Evolutionary conservation across 345 rosid species (phyloP).

Genomic region (Heritiera littoralis): DNA sequence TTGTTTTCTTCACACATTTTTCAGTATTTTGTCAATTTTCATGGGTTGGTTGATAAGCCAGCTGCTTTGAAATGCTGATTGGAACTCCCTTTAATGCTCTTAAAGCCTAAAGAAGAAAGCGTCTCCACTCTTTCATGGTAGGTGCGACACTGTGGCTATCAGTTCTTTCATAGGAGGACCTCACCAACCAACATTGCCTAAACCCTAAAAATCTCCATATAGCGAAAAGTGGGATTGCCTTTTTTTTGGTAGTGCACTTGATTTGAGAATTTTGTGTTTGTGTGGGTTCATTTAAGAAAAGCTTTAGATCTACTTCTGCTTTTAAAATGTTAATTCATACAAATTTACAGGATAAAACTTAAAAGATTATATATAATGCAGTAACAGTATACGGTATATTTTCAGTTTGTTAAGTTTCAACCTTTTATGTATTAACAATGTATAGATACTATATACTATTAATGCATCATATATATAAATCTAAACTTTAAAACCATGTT

Average conservation of each 20-base stretch:
- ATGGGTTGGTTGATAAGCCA: neutral
- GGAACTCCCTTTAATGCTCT: neutral
- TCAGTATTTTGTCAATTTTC: neutral
- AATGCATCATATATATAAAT: too few relatives aligned
- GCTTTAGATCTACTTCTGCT: neutral
- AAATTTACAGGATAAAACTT: neutral
- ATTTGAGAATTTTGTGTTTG: neutral
- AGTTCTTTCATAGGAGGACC: neutral
- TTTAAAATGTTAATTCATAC: neutral
- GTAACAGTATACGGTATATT: too few relatives aligned
- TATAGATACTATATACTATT: too few relatives aligned
- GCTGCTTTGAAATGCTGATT: neutral
- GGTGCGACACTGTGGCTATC: neutral
- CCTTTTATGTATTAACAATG: too few relatives aligned
- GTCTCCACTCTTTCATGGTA: neutral
- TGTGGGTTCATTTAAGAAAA: neutral
- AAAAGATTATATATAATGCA: too few relatives aligned
- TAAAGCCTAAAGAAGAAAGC: neutral
- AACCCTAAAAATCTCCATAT: neutral
- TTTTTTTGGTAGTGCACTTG: neutral
- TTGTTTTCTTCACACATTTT: neutral
- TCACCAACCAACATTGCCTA: conserved; percentile 1
- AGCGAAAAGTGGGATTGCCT: neutral
- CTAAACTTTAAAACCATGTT: neutral
- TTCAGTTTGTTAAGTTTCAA: too few relatives aligned